Evolutionary conservation across 768 basidiomycete genomes (phyloP).

Genomic region (Naganishia antarctica): DNA sequence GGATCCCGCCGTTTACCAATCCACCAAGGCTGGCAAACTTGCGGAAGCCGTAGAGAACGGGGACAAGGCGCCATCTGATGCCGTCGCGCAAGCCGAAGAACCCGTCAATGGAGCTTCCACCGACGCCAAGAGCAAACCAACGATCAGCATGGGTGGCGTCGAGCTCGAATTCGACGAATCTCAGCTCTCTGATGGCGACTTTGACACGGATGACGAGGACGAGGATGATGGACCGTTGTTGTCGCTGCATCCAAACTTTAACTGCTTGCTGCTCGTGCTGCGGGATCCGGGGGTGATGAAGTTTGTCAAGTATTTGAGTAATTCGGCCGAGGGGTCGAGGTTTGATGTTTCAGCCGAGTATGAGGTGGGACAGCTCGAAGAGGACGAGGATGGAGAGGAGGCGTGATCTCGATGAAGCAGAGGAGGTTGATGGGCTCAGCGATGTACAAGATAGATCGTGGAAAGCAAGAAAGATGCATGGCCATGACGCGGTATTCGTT

Average conservation of each 20-base stretch:
- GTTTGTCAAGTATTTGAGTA: constrained; percentile 92
- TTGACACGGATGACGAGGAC: constrained; percentile 51
- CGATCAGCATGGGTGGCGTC: constrained; percentile 39
- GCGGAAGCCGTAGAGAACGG: constrained; percentile 26
- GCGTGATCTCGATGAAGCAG: constrained; percentile 31
- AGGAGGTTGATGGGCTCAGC: too few relatives aligned
- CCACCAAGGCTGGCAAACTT: constrained; percentile 42
- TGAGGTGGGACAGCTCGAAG: constrained; percentile 36
- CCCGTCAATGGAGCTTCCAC: background rate
- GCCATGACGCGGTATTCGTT: too few relatives aligned
- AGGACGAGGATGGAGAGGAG: constrained; percentile 55
- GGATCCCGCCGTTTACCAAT: constrained; percentile 88
- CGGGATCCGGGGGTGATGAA: constrained; percentile 89
- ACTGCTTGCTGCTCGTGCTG: constrained; percentile 77
- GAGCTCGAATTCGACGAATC: constrained; percentile 48
- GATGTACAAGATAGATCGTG: too few relatives aligned
- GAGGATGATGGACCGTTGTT: constrained; percentile 71
- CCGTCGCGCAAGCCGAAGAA: constrained; percentile 7
- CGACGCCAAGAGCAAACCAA: constrained; percentile 28
- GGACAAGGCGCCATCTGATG: constrained; percentile 3
- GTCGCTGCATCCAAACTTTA: constrained; percentile 83
- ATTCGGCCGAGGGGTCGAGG: constrained; percentile 77
- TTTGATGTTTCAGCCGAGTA: constrained; percentile 94
- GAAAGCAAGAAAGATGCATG: too few relatives aligned
- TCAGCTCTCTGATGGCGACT: constrained; percentile 48